phyloP scores from a whole-genome alignment of 768 basidiomycete species.

The Kwoniella sp. region DNA sequence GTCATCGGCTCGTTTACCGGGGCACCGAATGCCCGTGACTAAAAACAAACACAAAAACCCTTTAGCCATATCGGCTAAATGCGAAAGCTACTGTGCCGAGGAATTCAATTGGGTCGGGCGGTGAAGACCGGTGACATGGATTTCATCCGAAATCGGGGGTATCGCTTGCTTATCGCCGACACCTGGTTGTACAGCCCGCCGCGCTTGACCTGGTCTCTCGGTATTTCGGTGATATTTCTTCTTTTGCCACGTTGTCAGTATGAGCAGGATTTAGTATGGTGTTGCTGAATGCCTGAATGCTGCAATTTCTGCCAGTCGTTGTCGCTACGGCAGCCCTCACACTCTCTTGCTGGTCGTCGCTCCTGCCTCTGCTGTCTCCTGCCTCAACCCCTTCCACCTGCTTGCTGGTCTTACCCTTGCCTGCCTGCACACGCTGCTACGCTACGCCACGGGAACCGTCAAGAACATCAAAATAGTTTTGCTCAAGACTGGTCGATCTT shows the following conservation, averaged over 20 bases:
- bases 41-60: no score
- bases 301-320: no score
- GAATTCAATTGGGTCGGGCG: background rate
- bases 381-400: background rate
- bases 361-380: background rate
- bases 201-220: background rate
- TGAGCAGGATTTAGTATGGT: background rate
- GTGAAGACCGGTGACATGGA: background rate
- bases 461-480: background rate
- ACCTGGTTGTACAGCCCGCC: background rate
- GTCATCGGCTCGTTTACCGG: conserved; percentile 10
- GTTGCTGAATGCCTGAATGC: no score
- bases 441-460: background rate
- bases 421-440: background rate
- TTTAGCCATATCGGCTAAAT: background rate
- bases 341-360: background rate
- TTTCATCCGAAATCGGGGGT: background rate
- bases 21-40: no score
- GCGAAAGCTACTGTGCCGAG: background rate
- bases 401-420: conserved; percentile 10
- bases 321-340: background rate
- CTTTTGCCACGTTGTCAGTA: background rate
- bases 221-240: background rate
- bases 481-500: background rate
- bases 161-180: conserved; percentile 19